phyloP scores from a whole-genome alignment of 2,329 filamentous ascomycete species.

The Fusarium sp. region DNA sequence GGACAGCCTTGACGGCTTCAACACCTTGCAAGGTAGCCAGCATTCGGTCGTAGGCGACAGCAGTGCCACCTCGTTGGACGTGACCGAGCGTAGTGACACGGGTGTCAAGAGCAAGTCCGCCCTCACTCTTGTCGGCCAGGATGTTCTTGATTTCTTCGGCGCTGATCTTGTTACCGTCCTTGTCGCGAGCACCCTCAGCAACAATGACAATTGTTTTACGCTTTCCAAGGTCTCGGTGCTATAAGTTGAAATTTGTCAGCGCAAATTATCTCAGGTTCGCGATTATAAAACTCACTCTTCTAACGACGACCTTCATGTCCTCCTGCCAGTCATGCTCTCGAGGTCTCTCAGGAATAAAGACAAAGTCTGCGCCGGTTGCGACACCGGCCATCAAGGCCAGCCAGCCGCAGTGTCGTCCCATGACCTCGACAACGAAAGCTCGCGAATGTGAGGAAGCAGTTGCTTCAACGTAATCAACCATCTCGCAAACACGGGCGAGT shows the following conservation, averaged over 20 bases:
- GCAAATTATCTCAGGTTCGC: not conserved
- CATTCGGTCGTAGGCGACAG: conserved; percentile 94
- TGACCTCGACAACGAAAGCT: conserved; percentile 97
- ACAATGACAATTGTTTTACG: conserved; percentile 98
- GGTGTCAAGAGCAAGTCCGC: conserved; percentile 84
- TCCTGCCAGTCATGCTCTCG: conserved; percentile 87
- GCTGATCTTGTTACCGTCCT: conserved; percentile 83
- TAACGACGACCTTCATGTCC: conserved; percentile 84
- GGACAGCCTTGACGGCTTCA: conserved; percentile 90
- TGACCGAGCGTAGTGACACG: conserved; percentile 95
- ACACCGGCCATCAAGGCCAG: conserved; percentile 96
- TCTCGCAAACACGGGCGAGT: conserved; percentile 90
- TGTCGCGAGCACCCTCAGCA: conserved; percentile 92
- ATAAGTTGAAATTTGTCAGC: conserved; percentile 36
- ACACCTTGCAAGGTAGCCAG: conserved; percentile 92
- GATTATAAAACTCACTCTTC: conserved; percentile 63
- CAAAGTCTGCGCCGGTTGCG: conserved; percentile 92
- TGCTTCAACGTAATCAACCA: conserved; percentile 96
- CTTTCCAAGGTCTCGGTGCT: conserved; percentile 91
- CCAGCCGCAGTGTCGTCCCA: conserved; percentile 98
- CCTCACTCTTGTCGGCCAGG: conserved; percentile 74
- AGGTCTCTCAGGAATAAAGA: conserved; percentile 96
- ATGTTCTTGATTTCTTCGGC: conserved; percentile 86
- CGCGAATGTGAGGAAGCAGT: conserved; percentile 94
- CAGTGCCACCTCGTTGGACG: conserved; percentile 93